Evolutionary conservation across 495 filamentous ascomycete genomes (phyloP), one percentile per base, ranked within the genome.

Genomic region (Penicillium lividum): DNA sequence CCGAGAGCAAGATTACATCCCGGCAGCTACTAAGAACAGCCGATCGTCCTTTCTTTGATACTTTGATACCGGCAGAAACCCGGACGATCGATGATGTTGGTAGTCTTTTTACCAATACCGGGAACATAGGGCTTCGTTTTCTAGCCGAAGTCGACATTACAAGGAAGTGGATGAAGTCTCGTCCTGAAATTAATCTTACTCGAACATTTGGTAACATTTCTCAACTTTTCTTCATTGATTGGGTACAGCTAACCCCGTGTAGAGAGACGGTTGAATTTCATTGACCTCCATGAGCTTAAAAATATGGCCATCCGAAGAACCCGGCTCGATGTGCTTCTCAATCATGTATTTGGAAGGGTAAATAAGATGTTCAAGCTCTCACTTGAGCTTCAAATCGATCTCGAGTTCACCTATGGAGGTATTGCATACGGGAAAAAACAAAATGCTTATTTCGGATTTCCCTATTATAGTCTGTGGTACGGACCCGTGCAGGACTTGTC

Each of bases 381-480:
- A 10, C 25, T 55, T 27, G 22, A 11, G 9, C 53, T 55, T 9
- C 16, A 55, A 7, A 47, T 0, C 25, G 42, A 47, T 4, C 5
- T 55, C 13, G 53, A 55, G 7, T 47, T 43, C 25, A 18, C 8
- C n/a, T 33, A 34, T 25, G 8, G 11, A 5, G 11, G 27, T 1
- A 2, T 38, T 22, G 28, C 18, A 22, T 8, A 38, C 54, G 34
- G 36, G 16, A 43, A 43, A 2, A 36, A 51, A 13, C 0, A 44
- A 0, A 55, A 44, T 34, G 6, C 25, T 25, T 3, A 51, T 8
- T 55, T 36, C 29, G 53, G 49, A 2, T 40, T 40, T 15, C 53
- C 58, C 8, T 40, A 61, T 48, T 52, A 56, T 18, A 56, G 27
- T 31, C 18, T 61, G 5, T 51, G 53, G 53, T 53, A 61, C n/a